Percentiles rank a stretch among this genome's conserved stretches.
These are phyloP conservation scores for Cinnamomum micranthum DNA, from an alignment of 164 flowering plant species.

Conservation along the genomic window DNA sequence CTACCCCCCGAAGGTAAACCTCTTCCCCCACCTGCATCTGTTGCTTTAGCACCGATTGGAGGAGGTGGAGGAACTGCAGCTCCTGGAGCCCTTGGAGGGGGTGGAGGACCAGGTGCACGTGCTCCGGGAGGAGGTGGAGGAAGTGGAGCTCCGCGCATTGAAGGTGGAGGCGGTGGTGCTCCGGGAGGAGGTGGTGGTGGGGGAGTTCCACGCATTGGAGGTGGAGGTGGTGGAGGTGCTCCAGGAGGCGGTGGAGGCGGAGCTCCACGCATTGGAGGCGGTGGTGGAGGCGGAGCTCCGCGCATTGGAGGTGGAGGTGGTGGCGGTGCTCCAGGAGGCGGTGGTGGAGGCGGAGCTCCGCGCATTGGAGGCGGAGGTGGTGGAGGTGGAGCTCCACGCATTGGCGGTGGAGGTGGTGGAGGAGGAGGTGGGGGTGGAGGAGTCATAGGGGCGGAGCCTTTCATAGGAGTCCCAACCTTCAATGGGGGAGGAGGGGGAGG, in stretches of 20 bases:
- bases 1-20: conserved; percentile 39
- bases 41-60: conserved; percentile 29
- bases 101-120: conserved; percentile 42
- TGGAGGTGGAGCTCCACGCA: conserved; percentile 10
- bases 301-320: conserved; percentile 13
- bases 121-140: conserved; percentile 37
- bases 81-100: conserved; percentile 52
- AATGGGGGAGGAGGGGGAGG: conserved; percentile 35
- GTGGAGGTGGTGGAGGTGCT: conserved; percentile 12
- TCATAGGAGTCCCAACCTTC: neutral
- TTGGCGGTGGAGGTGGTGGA: neutral
- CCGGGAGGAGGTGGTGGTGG: conserved; percentile 38
- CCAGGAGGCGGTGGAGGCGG: conserved; percentile 29
- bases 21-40: conserved; percentile 35
- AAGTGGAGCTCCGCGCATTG: conserved; percentile 25
- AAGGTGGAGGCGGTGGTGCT: conserved; percentile 42
- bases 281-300: conserved; percentile 21
- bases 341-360: conserved; percentile 21
- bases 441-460: neutral
- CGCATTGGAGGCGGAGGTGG: conserved; percentile 23
- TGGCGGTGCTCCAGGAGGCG: conserved; percentile 20
- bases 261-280: conserved; percentile 11
- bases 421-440: conserved; percentile 25
- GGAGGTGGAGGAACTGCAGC: conserved; percentile 69
- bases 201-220: conserved; percentile 15